Base-by-base conservation (phyloP, 768 basidiomycete genomes). In the Hydnomerulius pinastri region DNA sequence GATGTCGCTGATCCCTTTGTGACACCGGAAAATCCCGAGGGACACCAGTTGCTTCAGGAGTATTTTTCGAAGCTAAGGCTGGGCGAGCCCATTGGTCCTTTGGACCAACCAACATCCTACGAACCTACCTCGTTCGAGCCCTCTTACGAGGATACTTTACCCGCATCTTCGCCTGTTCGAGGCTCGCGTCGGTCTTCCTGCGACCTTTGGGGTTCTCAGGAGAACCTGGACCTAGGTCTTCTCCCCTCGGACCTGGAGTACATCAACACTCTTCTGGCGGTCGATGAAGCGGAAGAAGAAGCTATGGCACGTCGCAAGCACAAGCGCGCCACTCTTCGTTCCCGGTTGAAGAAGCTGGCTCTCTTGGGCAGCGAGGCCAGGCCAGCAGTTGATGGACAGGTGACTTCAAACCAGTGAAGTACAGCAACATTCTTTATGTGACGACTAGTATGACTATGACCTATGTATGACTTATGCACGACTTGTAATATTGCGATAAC, bases 1-100 rank as follows among this genome's bases (percentile, higher is more conserved):
- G 53, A 63, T 43, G 45, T 27, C 5, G 17, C 15, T 0, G 23
- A 59, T 41, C 60, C 63, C 0, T 63, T 62, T 17, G 48, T 38
- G 10, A 33, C 23, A 18, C 51, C 54, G 5, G 28, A 46, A 13
- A 9, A 43, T 13, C 1, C 18, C 21, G 6, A 37, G 17, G 13
- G 44, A 46, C 13, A 37, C 40, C 6, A 32, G n/a, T 6, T n/a
- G 6, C 28, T 53, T n/a, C 40, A 46, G 28, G 27, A 32, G 37
- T 27, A 46, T 17, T 28, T 20, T 24, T 12, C 45, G 15, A 38
- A 24, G 32, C 44, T 42, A 25, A 29, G 45, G 18, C 38, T 39
- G 6, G 10, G 24, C 2, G 53, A 47, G 25, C 24, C 20, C 6
- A 30, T 54, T 13, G 51, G 43, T 9, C 43, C 42, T 8, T 28